phyloP scores from a whole-genome alignment of 2,329 filamentous ascomycete genomes.

The Arthroderma sp. region DNA sequence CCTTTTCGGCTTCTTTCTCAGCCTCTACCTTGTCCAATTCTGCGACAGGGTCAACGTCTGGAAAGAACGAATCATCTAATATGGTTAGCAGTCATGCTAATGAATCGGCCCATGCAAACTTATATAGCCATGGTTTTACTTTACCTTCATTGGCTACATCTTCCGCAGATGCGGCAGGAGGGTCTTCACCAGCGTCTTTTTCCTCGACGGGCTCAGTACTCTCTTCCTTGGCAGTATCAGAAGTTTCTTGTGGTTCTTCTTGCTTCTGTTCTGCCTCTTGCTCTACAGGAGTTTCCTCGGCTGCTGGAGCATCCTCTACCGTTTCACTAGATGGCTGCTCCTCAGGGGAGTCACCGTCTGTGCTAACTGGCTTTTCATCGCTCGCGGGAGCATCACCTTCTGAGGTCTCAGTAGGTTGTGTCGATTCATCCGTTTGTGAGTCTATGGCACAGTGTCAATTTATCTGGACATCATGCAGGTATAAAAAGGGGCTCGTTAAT shows the following conservation, averaged over 20 bases:
- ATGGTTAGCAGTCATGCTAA: not conserved
- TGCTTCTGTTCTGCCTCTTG: not conserved
- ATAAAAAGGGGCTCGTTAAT: not conserved
- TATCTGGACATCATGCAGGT: not conserved
- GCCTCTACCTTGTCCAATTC: conserved; percentile 10
- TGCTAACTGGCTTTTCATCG: not conserved
- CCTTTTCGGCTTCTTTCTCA: conserved; percentile 9
- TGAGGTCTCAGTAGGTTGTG: not conserved
- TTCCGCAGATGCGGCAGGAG: not conserved
- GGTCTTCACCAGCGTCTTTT: not conserved
- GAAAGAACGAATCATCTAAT: conserved; percentile 5
- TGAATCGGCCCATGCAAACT: not conserved
- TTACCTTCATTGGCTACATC: conserved; percentile 5
- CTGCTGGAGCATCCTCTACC: not conserved
- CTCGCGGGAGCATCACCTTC: not conserved
- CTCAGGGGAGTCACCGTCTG: too few species aligned
- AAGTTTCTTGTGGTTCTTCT: not conserved
- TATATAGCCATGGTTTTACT: not conserved
- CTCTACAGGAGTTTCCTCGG: not conserved
- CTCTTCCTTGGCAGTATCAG: not conserved
- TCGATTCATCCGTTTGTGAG: not conserved
- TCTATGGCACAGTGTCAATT: not conserved
- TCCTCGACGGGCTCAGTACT: not conserved
- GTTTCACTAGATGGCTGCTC: too few species aligned
- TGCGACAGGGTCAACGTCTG: conserved; percentile 6